These are phyloP conservation scores for Rosa rugosa DNA, from an alignment of 306 rosid genomes.

Conservation along the genomic window DNA sequence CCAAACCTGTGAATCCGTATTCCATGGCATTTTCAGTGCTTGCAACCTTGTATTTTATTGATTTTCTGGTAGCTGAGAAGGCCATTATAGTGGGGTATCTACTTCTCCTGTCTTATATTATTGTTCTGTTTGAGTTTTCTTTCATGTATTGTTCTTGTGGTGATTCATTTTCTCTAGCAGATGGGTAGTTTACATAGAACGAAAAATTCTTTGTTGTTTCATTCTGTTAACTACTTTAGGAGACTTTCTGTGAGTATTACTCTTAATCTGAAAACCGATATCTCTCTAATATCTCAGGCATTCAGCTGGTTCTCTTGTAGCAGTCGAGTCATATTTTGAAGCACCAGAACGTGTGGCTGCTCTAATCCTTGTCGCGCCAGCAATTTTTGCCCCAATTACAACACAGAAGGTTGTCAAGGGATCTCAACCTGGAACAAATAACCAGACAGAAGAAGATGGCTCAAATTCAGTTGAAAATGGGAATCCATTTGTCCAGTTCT, in stretches of 20 bases:
- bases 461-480: conserved; percentile 24
- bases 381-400: conserved; percentile 67
- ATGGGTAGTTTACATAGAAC: neutral
- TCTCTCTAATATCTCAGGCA: conserved; percentile 53
- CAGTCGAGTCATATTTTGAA: conserved; percentile 78
- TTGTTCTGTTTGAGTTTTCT: neutral
- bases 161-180: neutral
- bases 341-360: conserved; percentile 91
- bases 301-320: conserved; percentile 88
- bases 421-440: conserved; percentile 33
- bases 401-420: conserved; percentile 36
- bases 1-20: conserved; percentile 68
- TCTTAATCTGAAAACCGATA: conserved; percentile 23
- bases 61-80: conserved; percentile 68
- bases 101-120: conserved; percentile 15
- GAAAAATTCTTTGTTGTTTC: neutral
- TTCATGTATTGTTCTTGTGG: neutral
- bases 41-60: conserved; percentile 74
- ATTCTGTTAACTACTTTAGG: neutral
- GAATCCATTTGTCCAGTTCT: conserved; percentile 49
- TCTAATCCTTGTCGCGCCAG: conserved; percentile 82
- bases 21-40: conserved; percentile 85
- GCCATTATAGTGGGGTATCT: conserved; percentile 78
- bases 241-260: neutral
- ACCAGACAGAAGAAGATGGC: conserved; percentile 41